Base-by-base conservation (phyloP, 1,284 basidiomycete species). In the Phellopilus nigrolimitatus region DNA sequence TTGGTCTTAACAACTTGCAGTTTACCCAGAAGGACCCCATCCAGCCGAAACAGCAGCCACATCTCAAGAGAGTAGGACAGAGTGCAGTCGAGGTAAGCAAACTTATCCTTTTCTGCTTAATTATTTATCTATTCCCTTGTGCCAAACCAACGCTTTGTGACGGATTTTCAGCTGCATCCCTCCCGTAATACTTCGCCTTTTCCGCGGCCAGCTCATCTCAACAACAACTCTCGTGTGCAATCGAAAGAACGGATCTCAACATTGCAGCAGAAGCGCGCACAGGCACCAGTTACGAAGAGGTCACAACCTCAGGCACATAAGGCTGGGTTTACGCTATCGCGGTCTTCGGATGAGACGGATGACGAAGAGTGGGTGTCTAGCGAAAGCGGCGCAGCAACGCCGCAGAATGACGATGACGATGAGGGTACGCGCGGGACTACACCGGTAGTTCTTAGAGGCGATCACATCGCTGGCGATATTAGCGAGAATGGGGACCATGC, bases 321-420 rank as follows among this genome's bases (percentile, higher is more conserved):
- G 62, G 61, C 68, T 24, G 80, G 76, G 2, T 87, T 87, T 60
- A 76, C 78, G 17, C 72, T 87, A 47, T 69, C 80, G 17, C 76
- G n/a, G n/a, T n/a, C 69, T 54, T 70, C 71, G 47, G 70, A 66
- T 43, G 71, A 65, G 21, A 75, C 76, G 44, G 78, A 75, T 13
- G 80, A 83, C 34, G 83, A 79, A 15, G 86, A 81, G 55, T 87
- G 84, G 83, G 73, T 84, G 1, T 86, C 84, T 15, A 84, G 79
- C 61, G 84, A 84, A 63, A 87, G 83, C 59, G 84, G 83, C 12
- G 81, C 78, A 1, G 82, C 70, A 2, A 88, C 84, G 2, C 85
- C 86, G 30, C 49, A 53, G 7, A 75, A 74, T 54, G 64, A 61
- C n/a, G 57, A 69, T 36, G 70, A 70, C 49, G 62, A 60, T 43